These are phyloP conservation scores for Amanita thiersii DNA, from an alignment of 768 basidiomycete species.

Conservation along the genomic window DNA sequence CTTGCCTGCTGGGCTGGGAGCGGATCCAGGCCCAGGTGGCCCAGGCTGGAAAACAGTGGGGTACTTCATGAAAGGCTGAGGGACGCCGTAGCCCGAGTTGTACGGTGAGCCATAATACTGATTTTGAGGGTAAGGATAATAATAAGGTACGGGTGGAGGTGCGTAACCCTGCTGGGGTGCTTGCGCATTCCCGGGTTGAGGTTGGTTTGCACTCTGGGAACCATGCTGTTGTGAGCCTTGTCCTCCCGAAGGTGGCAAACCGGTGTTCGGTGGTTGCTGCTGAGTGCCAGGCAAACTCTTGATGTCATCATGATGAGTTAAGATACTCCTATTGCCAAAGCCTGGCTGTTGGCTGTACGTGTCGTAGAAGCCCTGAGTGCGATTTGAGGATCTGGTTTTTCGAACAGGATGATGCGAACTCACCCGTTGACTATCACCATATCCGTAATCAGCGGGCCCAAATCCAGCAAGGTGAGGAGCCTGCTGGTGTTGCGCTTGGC, in stretches of 20 bases:
- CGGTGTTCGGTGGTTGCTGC: conserved; percentile 36
- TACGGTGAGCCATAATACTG: conserved; percentile 74
- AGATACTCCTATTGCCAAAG: conserved; percentile 56
- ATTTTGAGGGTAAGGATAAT: conserved; percentile 66
- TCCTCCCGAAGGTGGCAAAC: conserved; percentile 42
- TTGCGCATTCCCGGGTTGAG: conserved; percentile 52
- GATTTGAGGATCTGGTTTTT: conserved; percentile 9
- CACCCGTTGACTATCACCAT: conserved; percentile 61
- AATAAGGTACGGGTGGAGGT: conserved; percentile 52
- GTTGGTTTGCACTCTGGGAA: conserved; percentile 42
- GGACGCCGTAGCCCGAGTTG: conserved; percentile 43
- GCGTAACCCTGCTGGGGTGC: conserved; percentile 61
- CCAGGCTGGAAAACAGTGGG: conserved; percentile 69
- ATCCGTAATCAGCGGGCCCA: conserved; percentile 57
- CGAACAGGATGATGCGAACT: conserved; percentile 16
- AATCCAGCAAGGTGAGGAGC: conserved; percentile 50
- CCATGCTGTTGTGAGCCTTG: conserved; percentile 52
- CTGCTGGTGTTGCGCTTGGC: conserved; percentile 54
- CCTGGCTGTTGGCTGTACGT: conserved; percentile 56
- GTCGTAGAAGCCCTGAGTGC: conserved; percentile 66
- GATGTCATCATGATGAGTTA: conserved; percentile 63
- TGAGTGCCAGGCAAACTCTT: conserved; percentile 60
- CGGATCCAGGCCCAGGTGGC: conserved; percentile 59
- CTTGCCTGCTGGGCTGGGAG: conserved; percentile 57
- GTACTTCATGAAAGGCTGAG: conserved; percentile 72